A percentile compares a stretch with the other conserved stretches of the same genome.
Evolutionary conservation across 257 asterid species (phyloP).

Genomic region (Solanum bulbocastanum): DNA sequence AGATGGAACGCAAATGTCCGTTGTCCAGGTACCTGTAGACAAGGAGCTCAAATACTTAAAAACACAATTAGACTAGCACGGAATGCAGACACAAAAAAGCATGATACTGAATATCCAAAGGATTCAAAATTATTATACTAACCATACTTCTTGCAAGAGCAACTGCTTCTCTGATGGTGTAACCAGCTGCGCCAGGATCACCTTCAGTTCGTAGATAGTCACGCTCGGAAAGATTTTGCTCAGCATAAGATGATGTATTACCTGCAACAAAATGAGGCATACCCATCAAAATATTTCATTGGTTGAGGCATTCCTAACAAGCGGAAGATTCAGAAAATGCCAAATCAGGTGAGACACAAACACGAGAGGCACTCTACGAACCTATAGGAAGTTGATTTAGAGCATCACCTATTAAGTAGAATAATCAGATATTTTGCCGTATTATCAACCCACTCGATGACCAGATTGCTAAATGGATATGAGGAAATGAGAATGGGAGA

Average conservation of each 20-base stretch:
- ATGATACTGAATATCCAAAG: slow-evolving; percentile 1
- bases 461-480: neutral
- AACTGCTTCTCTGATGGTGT: slow-evolving; percentile 83
- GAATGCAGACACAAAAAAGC: slow-evolving; percentile 3
- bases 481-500: neutral
- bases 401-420: neutral
- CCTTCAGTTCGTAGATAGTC: slow-evolving; percentile 95
- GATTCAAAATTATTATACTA: slow-evolving; percentile 15
- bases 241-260: slow-evolving; percentile 24
- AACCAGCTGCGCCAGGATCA: slow-evolving; percentile 93
- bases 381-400: neutral
- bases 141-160: slow-evolving; percentile 88
- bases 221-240: slow-evolving; percentile 45
- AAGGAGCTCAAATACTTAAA: slow-evolving; percentile 10
- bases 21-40: slow-evolving; percentile 80
- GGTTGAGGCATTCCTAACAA: neutral
- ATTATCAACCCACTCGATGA: neutral
- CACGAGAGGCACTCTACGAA: neutral
- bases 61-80: neutral
- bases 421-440: neutral
- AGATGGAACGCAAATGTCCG: slow-evolving; percentile 76
- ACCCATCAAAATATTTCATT: slow-evolving; percentile 5
- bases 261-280: slow-evolving; percentile 24
- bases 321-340: neutral
- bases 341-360: neutral